A percentile compares a stretch with the other conserved stretches of the same genome.
Evolutionary conservation across 208 protist genomes (phyloP).

Genomic region (Leishmania lainsoni): DNA sequence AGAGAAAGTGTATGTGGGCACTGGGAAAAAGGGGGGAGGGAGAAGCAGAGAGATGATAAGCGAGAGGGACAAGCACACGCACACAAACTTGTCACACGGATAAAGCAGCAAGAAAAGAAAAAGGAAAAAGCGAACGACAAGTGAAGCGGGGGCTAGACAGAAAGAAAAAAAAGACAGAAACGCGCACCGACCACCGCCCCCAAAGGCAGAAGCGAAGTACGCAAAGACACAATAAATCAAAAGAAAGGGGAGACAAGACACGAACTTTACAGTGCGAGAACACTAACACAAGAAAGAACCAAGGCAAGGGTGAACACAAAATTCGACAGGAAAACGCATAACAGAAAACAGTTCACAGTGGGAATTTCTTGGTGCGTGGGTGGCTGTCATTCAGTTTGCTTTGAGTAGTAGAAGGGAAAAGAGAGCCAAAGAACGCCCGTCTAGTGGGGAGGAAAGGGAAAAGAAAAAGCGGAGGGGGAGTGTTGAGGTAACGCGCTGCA

Average conservation of each 20-base stretch:
- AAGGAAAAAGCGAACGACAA: not conserved
- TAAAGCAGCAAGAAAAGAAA: not conserved
- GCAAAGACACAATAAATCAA: not conserved
- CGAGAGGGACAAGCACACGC: not conserved
- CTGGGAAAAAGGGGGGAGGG: not conserved
- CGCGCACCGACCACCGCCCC: conserved; percentile 2
- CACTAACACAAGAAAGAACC: not conserved
- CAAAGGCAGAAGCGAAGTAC: conserved; percentile 1
- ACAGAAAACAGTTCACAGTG: not conserved
- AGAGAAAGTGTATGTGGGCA: not conserved
- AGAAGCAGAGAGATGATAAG: not conserved
- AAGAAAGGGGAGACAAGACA: not conserved
- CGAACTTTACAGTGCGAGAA: not conserved
- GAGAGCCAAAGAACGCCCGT: not conserved
- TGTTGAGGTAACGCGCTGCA: not conserved
- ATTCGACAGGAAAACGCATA: not conserved
- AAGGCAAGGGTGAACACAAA: not conserved
- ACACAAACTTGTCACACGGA: not conserved
- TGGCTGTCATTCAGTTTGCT: not conserved
- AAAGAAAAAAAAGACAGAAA: not conserved
- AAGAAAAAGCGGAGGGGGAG: not conserved
- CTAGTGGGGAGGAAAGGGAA: not conserved
- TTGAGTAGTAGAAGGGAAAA: not conserved
- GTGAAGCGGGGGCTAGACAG: not conserved
- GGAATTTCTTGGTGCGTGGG: not conserved